phyloP scores from a whole-genome alignment of 805 yeast species.

The Starmerella roubikii region DNA sequence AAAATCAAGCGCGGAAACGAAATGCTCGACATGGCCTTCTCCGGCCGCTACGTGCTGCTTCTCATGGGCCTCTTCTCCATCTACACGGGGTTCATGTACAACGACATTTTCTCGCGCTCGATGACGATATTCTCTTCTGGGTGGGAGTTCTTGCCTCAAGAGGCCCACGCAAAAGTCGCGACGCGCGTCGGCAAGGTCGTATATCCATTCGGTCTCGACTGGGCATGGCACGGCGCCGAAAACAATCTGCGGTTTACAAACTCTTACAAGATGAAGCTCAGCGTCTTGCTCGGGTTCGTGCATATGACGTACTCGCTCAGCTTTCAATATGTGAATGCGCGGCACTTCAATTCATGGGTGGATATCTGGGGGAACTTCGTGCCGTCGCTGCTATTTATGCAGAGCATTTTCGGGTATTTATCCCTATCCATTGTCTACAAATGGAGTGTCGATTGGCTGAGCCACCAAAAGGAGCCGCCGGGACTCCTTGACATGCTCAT shows the following conservation, averaged over 20 bases:
- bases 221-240: slow-evolving; percentile 95
- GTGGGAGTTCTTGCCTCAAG: slow-evolving; percentile 53
- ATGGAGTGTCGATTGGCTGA: slow-evolving; percentile 90
- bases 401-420: slow-evolving; percentile 87
- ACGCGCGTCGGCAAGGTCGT: slow-evolving; percentile 32
- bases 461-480: slow-evolving; percentile 68
- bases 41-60: slow-evolving; percentile 80
- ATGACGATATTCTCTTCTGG: slow-evolving; percentile 79
- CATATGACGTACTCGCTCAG: slow-evolving; percentile 87
- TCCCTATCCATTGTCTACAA: slow-evolving; percentile 77
- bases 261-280: slow-evolving; percentile 93
- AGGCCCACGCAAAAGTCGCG: slow-evolving; percentile 31
- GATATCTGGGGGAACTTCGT: slow-evolving; percentile 86
- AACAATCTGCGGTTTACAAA: slow-evolving; percentile 79
- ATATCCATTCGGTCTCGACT: slow-evolving; percentile 80
- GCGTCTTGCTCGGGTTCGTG: slow-evolving; percentile 82
- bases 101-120: slow-evolving; percentile 83
- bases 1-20: slow-evolving; percentile 50
- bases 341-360: slow-evolving; percentile 52
- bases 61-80: slow-evolving; percentile 94
- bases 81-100: slow-evolving; percentile 87
- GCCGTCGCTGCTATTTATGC: slow-evolving; percentile 91
- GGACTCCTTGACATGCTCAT: slow-evolving; percentile 89
- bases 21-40: slow-evolving; percentile 88
- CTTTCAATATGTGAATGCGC: slow-evolving; percentile 71